Base-by-base conservation (phyloP, 2,329 filamentous ascomycete species). In the Lasiodiplodia theobromae region DNA sequence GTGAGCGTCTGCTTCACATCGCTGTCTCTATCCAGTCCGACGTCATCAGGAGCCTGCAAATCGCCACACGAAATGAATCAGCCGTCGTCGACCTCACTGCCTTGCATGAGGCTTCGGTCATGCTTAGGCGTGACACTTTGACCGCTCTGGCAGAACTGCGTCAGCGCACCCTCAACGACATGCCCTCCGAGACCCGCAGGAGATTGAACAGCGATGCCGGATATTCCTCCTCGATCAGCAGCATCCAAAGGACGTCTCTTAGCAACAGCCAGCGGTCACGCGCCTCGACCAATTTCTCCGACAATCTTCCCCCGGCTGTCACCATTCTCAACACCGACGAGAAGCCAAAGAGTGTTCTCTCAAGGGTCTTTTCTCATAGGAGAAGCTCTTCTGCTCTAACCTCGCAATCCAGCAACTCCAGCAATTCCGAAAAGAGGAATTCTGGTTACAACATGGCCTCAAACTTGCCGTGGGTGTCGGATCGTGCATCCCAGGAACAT, bases 1-100 rank as follows among this genome's bases (percentile, higher is more conserved):
- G 78, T 65, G 76, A 81, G 53, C 77, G 74, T 11, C 72, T 81
- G 3, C 71, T 78, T 6, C 78, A 80, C 67, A 77, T 82, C 25
- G 76, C 78, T 16, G 73, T 81, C 8, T 72, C 77, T n/a, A 74
- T 82, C 68, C 79, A 82, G 69, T 76, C 77, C 28, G 78, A 82
- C 68, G 77, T 81, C 21, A 78, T 82, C 56, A 75, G 76, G 62
- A 76, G 75, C 62, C 71, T 82, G 23, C 77, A 81, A 68, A 73
- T 80, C 66, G 78, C 77, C n/a, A 72, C 75, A 47, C 74, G 78
- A 52, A 75, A 76, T 49, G 75, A 76, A 31, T 72, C 75, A 54
- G 76, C 75, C 0, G 71, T 75, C 11, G 70, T 81, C n/a, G 78
- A 81, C 66, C 69, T 80, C 11, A 73, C 72, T 2, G 68, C 74